Percentiles rank a stretch among this genome's conserved stretches.
Conservation (phyloP, 768 basidiomycete genomes). For the Mycena epipterygia region DNA sequence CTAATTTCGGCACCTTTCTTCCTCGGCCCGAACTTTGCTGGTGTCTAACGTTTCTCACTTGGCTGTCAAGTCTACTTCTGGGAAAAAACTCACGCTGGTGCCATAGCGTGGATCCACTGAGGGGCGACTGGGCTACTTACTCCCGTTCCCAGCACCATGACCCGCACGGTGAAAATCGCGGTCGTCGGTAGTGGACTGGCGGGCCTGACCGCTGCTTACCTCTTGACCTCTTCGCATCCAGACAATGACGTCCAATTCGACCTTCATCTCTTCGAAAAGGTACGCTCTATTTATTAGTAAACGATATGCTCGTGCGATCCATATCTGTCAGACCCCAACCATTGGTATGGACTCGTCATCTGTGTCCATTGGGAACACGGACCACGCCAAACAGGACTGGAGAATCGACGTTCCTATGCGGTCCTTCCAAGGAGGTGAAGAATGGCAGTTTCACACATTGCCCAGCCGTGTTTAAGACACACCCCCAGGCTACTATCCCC, state of each 20-base stretch:
- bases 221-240: conserved; percentile 55
- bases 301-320: neutral
- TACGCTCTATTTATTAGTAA: conserved; percentile 40
- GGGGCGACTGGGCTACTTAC: neutral
- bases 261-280: conserved; percentile 84
- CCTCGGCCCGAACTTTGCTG: too few relatives aligned
- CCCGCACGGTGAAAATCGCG: conserved; percentile 68
- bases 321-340: conserved; percentile 55
- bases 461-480: conserved; percentile 1
- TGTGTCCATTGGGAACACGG: conserved; percentile 58
- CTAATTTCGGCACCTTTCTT: too few relatives aligned
- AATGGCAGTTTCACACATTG: neutral
- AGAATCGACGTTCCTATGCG: conserved; percentile 87
- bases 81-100: too few relatives aligned
- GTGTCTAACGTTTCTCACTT: too few relatives aligned
- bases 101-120: too few relatives aligned
- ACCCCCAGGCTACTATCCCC: conserved; percentile 78
- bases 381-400: conserved; percentile 60
- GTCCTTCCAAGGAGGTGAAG: conserved; percentile 82
- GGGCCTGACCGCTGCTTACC: conserved; percentile 77
- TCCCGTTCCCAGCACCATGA: neutral
- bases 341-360: conserved; percentile 82
- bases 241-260: conserved; percentile 64
- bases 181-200: conserved; percentile 82
- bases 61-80: too few relatives aligned